Evolutionary conservation across 495 filamentous ascomycete species (phyloP), one percentile per base, ranked within the genome.

Genomic region (Apodospora peruviana): DNA sequence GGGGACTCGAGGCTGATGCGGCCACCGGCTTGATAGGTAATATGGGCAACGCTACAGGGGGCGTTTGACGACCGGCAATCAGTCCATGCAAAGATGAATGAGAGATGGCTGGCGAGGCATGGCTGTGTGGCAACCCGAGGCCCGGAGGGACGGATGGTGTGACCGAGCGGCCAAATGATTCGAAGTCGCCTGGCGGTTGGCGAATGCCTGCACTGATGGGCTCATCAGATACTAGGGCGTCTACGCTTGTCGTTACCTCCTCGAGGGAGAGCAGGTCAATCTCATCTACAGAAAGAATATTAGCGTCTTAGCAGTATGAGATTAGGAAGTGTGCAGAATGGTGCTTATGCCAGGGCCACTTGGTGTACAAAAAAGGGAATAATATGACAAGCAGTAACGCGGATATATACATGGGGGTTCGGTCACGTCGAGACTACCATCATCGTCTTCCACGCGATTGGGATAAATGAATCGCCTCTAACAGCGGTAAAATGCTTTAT

Each of bases 111-210:
- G 73, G 69, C 0, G 71, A 64, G 21, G 80, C 70, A 48, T 84
- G 80, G 2, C 69, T 62, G 44, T 77, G 77, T 4, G 77, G 74
- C 11, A 82, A 60, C 12, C 77, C 77, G 37, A 88, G 78, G 0
- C 85, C 86, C 20, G 86, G 85, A 27, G 85, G 85, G 9, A 85
- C 66, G 2, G 73, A 75, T 3, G 83, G 82, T 9, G 80, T 83
- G 3, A 75, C 74, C 27, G 74, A 64, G 21, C 73, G 71, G 16
- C 73, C 73, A 29, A 68, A 70, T n/a, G 42, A 66, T 29, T 72
- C 60, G 53, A 76, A 74, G 3, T 62, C 74, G 44, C 68, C 50
- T 1, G 66, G 56, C 12, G 57, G 63, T 0, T 58, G 56, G 2
- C 53, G 64, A 11, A 61, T 56, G 40, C 25, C 40, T 8, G 41